These are phyloP conservation scores for Collybia nuda DNA, from an alignment of 768 basidiomycete genomes.

Conservation along the genomic window DNA sequence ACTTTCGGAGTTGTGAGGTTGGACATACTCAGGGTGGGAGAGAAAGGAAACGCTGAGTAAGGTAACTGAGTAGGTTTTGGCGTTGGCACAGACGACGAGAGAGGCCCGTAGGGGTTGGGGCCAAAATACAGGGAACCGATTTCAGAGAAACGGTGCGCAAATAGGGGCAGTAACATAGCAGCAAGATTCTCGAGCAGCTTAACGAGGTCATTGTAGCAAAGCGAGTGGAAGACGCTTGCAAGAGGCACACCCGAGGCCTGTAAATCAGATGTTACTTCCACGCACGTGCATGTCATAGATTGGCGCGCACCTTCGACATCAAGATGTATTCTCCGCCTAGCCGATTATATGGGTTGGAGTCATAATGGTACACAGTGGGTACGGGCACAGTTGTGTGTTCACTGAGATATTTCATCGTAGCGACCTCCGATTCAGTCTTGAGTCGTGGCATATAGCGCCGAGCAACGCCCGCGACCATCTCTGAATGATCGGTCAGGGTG, in stretches of 20 bases:
- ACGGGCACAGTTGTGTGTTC: conserved; percentile 71
- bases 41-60: conserved; percentile 45
- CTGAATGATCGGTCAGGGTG: conserved; percentile 56
- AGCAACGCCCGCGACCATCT: conserved; percentile 78
- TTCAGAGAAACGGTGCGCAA: conserved; percentile 71
- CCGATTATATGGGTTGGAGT: conserved; percentile 82
- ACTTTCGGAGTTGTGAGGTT: conserved; percentile 18
- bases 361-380: conserved; percentile 73
- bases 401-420: conserved; percentile 80
- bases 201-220: conserved; percentile 64
- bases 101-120: conserved; percentile 30
- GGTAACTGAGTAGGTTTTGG: conserved; percentile 40
- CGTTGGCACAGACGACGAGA: conserved; percentile 38
- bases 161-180: conserved; percentile 66
- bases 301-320: conserved; percentile 72
- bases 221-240: conserved; percentile 66
- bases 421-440: conserved; percentile 87
- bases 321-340: conserved; percentile 84
- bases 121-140: conserved; percentile 77
- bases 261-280: conserved; percentile 7
- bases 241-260: conserved; percentile 78
- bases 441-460: conserved; percentile 84
- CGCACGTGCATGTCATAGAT: neutral
- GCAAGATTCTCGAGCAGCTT: conserved; percentile 70
- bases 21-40: conserved; percentile 35